Evolutionary conservation across 2,329 filamentous ascomycete species (phyloP).

Genomic region (Lachnellula subtilissima): DNA sequence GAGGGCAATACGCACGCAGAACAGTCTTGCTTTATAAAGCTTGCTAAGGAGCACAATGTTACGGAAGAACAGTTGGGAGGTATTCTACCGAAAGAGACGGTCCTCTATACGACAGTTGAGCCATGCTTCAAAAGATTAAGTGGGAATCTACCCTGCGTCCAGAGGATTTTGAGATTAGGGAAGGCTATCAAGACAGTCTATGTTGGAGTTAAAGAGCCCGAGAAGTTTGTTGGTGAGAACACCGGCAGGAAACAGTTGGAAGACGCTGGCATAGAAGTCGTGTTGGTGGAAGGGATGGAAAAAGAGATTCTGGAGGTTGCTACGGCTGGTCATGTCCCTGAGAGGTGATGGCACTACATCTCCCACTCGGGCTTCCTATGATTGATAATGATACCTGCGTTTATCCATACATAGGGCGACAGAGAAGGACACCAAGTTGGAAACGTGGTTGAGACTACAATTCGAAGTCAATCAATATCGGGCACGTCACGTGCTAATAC

Average conservation of each 20-base stretch:
- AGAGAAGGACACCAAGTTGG: background rate
- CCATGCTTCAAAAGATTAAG: conserved; percentile 71
- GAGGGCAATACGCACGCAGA: conserved; percentile 95
- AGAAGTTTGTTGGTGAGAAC: conserved; percentile 83
- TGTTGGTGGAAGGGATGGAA: conserved; percentile 71
- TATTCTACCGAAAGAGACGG: conserved; percentile 48
- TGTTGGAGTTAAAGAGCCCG: conserved; percentile 82
- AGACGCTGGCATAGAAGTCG: conserved; percentile 67
- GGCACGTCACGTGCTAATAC: background rate
- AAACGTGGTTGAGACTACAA: background rate
- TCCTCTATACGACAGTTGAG: conserved; percentile 90
- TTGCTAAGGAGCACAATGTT: conserved; percentile 44
- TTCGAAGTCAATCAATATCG: background rate
- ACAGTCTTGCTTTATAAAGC: conserved; percentile 83
- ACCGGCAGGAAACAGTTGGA: conserved; percentile 66
- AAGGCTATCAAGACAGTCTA: conserved; percentile 67
- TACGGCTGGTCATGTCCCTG: conserved; percentile 65
- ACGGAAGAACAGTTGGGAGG: conserved; percentile 51
- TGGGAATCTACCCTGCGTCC: conserved; percentile 71
- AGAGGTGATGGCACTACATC: background rate
- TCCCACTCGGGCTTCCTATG: background rate
- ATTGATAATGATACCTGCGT: too few relatives aligned
- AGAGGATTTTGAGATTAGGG: conserved; percentile 64
- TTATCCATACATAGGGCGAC: too few relatives aligned
- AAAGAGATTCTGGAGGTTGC: conserved; percentile 76